Conservation (phyloP, 192 early-diverging fungal species). For the Linnemannia schmuckeri region DNA sequence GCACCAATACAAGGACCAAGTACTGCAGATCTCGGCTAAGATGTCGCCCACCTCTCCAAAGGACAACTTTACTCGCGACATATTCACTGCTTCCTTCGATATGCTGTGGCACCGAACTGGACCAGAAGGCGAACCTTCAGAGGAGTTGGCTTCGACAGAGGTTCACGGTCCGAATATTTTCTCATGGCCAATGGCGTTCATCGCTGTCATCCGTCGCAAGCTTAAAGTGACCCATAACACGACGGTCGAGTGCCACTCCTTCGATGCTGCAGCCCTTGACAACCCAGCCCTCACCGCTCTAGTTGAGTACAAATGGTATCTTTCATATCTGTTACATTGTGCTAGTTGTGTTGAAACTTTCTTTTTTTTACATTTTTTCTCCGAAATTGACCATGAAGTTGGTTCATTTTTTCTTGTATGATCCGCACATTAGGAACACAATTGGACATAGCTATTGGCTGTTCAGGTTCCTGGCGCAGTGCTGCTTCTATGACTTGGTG, state of each 20-base stretch:
- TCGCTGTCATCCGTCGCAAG: not conserved
- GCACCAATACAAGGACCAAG: not conserved
- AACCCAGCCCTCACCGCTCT: slow-evolving; percentile 35
- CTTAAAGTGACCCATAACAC: not conserved
- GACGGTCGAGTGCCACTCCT: not conserved
- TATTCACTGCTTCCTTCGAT: slow-evolving; percentile 3
- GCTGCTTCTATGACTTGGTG: slow-evolving; percentile 18
- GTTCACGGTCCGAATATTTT: not conserved
- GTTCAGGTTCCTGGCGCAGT: slow-evolving; percentile 14
- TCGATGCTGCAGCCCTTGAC: slow-evolving; percentile 1
- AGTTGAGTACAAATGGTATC: slow-evolving; percentile 44
- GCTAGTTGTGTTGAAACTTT: not conserved
- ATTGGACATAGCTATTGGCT: slow-evolving; percentile 22
- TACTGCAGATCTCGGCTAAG: not conserved
- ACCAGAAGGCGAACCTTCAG: not conserved
- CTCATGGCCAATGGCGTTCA: not conserved
- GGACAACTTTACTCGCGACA: not conserved
- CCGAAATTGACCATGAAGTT: not conserved
- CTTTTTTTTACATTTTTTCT: not conserved
- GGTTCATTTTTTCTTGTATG: not conserved
- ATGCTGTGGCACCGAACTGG: slow-evolving; percentile 5
- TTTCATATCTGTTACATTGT: not conserved
- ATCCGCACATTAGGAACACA: slow-evolving; percentile 15
- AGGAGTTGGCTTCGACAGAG: not conserved
- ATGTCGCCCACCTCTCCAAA: not conserved